Conservation (phyloP, 805 yeast species). For the Lipomyces orientalis region DNA sequence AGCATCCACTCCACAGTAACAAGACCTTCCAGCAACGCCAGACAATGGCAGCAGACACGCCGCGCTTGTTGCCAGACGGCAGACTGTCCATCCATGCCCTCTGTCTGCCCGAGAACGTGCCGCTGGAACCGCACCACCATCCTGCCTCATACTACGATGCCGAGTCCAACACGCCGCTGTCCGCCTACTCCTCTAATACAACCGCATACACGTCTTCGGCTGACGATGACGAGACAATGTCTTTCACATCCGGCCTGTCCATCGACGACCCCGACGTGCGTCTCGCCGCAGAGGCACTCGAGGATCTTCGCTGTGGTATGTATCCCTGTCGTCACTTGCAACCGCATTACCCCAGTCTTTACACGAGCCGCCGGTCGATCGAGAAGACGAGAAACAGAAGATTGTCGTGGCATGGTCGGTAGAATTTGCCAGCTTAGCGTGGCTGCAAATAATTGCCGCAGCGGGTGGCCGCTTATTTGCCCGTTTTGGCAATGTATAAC, state of each 20-base stretch:
- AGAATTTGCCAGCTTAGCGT: too few relatives aligned
- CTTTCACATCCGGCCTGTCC: slow-evolving; percentile 35
- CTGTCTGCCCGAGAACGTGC: slow-evolving; percentile 6
- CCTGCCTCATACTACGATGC: neutral
- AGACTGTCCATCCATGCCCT: slow-evolving; percentile 31
- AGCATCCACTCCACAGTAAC: neutral
- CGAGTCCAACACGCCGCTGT: slow-evolving; percentile 22
- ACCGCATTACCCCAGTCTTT: neutral
- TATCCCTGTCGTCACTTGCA: slow-evolving; percentile 4
- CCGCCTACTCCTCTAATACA: slow-evolving; percentile 27
- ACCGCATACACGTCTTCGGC: slow-evolving; percentile 25
- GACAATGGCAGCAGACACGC: slow-evolving; percentile 4
- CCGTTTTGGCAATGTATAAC: too few relatives aligned
- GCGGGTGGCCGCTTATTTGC: too few relatives aligned
- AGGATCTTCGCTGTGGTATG: slow-evolving; percentile 39
- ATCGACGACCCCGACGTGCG: slow-evolving; percentile 40
- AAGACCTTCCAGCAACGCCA: neutral
- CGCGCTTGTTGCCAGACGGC: slow-evolving; percentile 19
- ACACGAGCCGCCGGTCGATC: neutral
- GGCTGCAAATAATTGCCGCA: too few relatives aligned
- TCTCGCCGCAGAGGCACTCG: slow-evolving; percentile 43
- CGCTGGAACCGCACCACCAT: neutral
- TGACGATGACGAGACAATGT: slow-evolving; percentile 35
- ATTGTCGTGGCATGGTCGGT: too few relatives aligned
- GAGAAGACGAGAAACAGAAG: neutral